phyloP scores from a whole-genome alignment of 2,329 filamentous ascomycete genomes.

The Pseudogymnoascus sp. region DNA sequence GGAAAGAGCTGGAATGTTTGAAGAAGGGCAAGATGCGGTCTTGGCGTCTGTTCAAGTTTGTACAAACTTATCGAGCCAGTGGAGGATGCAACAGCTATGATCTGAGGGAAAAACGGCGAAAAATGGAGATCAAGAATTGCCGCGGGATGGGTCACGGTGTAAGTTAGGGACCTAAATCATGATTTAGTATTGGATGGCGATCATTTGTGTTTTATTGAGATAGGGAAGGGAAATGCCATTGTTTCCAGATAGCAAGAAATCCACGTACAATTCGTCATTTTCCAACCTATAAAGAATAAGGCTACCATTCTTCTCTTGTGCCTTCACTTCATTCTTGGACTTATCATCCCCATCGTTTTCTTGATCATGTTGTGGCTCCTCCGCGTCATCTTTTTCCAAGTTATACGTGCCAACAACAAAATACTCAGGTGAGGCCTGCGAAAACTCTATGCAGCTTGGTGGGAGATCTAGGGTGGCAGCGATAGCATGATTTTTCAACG shows the following conservation, averaged over 20 bases:
- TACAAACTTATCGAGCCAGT: conserved; percentile 63
- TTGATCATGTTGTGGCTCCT: conserved; percentile 6
- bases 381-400: conserved; percentile 44
- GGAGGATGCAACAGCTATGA: conserved; percentile 70
- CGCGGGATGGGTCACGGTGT: conserved; percentile 55
- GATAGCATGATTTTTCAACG: background rate
- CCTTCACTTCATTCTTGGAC: conserved; percentile 23
- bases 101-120: conserved; percentile 42
- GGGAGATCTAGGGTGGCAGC: conserved; percentile 53
- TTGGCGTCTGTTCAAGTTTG: conserved; percentile 30
- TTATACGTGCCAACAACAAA: conserved; percentile 82
- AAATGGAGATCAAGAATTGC: conserved; percentile 85
- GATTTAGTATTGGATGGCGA: background rate
- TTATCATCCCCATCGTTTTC: conserved; percentile 6
- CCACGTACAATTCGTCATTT: conserved; percentile 47
- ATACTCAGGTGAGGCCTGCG: conserved; percentile 50
- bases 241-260: background rate
- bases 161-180: conserved; percentile 41
- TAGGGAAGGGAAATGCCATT: conserved; percentile 2
- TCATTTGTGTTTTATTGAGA: background rate
- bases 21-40: conserved; percentile 28
- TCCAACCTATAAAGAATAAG: conserved; percentile 56
- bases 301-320: conserved; percentile 64
- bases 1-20: conserved; percentile 42
- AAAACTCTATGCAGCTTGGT: conserved; percentile 72